phyloP scores from a whole-genome alignment of 441 rosid genomes.

The Pelargonium cotyledonis region DNA sequence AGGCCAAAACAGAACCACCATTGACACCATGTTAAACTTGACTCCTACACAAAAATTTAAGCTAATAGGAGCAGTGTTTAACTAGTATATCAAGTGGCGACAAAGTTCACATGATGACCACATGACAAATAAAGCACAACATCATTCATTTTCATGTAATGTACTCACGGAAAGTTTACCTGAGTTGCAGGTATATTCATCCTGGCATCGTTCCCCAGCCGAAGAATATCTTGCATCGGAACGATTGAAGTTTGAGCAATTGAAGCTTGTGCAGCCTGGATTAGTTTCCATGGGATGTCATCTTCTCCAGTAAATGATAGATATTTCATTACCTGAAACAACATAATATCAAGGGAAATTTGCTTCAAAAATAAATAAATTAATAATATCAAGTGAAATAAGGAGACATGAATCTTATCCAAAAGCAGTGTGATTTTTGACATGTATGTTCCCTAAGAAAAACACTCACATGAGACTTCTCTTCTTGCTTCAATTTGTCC shows the following conservation, averaged over 20 bases:
- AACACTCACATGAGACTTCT: conserved; percentile 61
- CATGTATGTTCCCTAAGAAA: neutral
- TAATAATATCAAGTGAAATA: neutral
- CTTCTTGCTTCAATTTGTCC: conserved; percentile 52
- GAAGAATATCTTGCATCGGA: conserved; percentile 89
- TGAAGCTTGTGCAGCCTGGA: conserved; percentile 62
- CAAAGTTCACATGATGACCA: neutral
- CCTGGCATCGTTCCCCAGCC: conserved; percentile 77
- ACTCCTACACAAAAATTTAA: too few relatives aligned
- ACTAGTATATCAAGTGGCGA: too few relatives aligned
- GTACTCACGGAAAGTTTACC: conserved; percentile 31
- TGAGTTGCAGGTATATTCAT: conserved; percentile 88
- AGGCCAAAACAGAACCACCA: too few relatives aligned
- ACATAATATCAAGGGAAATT: neutral
- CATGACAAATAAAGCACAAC: neutral
- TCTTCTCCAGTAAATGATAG: conserved; percentile 48
- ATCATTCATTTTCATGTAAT: neutral
- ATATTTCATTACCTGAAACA: conserved; percentile 55
- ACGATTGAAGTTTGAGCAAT: conserved; percentile 73
- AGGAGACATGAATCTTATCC: neutral
- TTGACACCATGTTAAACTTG: too few relatives aligned
- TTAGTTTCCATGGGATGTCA: conserved; percentile 58
- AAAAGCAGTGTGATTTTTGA: neutral
- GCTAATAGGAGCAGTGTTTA: too few relatives aligned
- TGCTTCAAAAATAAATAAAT: too few relatives aligned